Conservation (phyloP, 1,284 basidiomycete species). For the Naganishia liquefaciens region DNA sequence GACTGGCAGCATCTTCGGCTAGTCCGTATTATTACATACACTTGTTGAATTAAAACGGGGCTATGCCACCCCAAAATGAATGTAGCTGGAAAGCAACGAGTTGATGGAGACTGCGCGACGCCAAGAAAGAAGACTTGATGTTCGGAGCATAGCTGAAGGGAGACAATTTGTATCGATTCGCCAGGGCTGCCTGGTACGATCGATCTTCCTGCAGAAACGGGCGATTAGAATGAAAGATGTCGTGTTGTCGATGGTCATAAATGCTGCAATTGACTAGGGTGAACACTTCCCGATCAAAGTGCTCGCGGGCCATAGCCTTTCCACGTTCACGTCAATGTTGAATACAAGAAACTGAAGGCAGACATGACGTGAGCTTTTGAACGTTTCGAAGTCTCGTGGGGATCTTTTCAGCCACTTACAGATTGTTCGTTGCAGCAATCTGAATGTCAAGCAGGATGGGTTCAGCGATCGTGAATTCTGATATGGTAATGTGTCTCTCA, state of each 20-base stretch:
- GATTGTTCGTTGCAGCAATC: slow-evolving; percentile 93
- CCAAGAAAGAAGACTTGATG: not conserved
- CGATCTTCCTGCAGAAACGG: slow-evolving; percentile 26
- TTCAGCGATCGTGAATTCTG: slow-evolving; percentile 16
- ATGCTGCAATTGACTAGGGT: slow-evolving; percentile 5
- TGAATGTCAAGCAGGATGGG: slow-evolving; percentile 48
- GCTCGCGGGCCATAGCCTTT: not conserved
- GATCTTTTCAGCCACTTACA: slow-evolving; percentile 59
- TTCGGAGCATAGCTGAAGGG: not conserved
- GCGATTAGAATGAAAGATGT: slow-evolving; percentile 24
- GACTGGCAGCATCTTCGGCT: slow-evolving; percentile 2
- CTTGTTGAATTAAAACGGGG: slow-evolving; percentile 12
- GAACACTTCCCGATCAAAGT: slow-evolving; percentile 1
- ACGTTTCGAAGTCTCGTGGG: not conserved
- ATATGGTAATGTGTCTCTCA: slow-evolving; percentile 57
- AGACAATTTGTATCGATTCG: slow-evolving; percentile 24
- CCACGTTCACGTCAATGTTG: slow-evolving; percentile 27
- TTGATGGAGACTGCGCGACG: not conserved
- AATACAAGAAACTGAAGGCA: slow-evolving; percentile 32
- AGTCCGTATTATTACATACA: slow-evolving; percentile 20
- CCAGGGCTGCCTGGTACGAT: slow-evolving; percentile 31
- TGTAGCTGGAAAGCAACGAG: not conserved
- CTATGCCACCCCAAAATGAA: not conserved
- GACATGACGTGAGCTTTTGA: not conserved
- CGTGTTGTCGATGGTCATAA: slow-evolving; percentile 24